phyloP scores from a whole-genome alignment of 1,284 basidiomycete genomes.

The Sutorius eximius region DNA sequence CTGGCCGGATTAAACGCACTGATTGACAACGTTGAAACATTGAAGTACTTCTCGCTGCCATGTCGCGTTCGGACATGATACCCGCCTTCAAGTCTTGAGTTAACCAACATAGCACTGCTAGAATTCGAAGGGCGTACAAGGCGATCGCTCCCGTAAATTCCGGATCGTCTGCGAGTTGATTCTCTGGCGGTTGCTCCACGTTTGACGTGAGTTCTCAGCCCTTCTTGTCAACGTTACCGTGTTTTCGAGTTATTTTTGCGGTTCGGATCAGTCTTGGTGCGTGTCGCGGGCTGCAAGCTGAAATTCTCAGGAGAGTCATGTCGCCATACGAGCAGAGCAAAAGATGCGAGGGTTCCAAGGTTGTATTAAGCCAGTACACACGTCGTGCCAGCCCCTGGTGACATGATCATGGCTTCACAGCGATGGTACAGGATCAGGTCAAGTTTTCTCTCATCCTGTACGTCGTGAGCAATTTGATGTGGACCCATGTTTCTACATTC shows the following conservation, averaged over 20 bases:
- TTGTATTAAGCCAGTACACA: conserved; percentile 14
- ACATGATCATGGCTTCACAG: conserved; percentile 1
- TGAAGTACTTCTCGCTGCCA: background rate
- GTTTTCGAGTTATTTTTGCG: conserved; percentile 1
- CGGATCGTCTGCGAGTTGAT: background rate
- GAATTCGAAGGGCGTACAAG: background rate
- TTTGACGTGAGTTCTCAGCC: background rate
- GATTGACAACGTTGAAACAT: background rate
- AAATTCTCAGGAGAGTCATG: background rate
- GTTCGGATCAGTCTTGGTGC: background rate
- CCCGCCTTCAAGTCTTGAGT: background rate
- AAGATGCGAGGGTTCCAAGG: background rate
- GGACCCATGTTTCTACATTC: conserved; percentile 13
- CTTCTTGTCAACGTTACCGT: background rate
- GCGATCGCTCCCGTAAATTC: background rate
- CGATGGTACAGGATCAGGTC: background rate
- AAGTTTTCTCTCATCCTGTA: conserved; percentile 21
- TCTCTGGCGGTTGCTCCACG: background rate
- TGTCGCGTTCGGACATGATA: too few relatives aligned
- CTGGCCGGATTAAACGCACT: background rate
- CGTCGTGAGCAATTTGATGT: conserved; percentile 13
- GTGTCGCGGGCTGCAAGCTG: background rate
- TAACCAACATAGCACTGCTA: background rate
- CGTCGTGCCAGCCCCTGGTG: background rate
- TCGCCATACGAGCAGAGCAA: background rate